phyloP scores from a whole-genome alignment of 768 basidiomycete genomes.

The Rhizopogon vulgaris region DNA sequence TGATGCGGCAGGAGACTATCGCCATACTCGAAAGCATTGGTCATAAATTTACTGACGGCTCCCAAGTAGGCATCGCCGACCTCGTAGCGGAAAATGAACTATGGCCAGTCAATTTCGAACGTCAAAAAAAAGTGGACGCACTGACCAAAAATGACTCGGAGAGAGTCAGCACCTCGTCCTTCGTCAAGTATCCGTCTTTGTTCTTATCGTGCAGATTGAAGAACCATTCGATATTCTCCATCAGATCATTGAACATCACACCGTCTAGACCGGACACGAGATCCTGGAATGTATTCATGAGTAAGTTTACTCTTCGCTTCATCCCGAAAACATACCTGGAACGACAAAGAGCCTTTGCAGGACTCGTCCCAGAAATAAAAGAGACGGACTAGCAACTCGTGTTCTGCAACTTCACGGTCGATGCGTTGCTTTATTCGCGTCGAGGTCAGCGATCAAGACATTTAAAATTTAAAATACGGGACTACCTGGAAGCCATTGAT shows the following conservation, averaged over 20 bases:
- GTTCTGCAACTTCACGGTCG: conserved; percentile 88
- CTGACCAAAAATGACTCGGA: conserved; percentile 90
- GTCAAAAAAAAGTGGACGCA: not conserved
- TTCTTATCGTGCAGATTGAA: conserved; percentile 95
- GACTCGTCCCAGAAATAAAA: conserved; percentile 94
- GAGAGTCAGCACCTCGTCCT: conserved; percentile 92
- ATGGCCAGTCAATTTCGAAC: conserved; percentile 4
- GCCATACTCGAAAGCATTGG: conserved; percentile 97
- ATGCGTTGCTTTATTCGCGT: conserved; percentile 60
- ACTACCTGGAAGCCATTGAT: conserved; percentile 84
- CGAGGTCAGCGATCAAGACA: conserved; percentile 4
- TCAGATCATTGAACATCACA: conserved; percentile 93
- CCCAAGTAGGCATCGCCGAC: conserved; percentile 95
- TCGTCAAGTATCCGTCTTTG: conserved; percentile 91
- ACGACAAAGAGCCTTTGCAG: conserved; percentile 76
- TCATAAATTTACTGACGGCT: conserved; percentile 94
- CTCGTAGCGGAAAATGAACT: conserved; percentile 99
- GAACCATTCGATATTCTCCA: conserved; percentile 99
- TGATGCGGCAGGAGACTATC: conserved; percentile 73
- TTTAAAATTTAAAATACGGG: conserved; percentile 1
- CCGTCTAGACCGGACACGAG: conserved; percentile 83
- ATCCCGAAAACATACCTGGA: conserved; percentile 53
- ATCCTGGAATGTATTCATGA: conserved; percentile 46
- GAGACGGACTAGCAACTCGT: conserved; percentile 88
- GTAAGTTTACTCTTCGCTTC: not conserved